Base-by-base conservation (phyloP, 768 basidiomycete genomes). In the Coprinopsis cinerea region DNA sequence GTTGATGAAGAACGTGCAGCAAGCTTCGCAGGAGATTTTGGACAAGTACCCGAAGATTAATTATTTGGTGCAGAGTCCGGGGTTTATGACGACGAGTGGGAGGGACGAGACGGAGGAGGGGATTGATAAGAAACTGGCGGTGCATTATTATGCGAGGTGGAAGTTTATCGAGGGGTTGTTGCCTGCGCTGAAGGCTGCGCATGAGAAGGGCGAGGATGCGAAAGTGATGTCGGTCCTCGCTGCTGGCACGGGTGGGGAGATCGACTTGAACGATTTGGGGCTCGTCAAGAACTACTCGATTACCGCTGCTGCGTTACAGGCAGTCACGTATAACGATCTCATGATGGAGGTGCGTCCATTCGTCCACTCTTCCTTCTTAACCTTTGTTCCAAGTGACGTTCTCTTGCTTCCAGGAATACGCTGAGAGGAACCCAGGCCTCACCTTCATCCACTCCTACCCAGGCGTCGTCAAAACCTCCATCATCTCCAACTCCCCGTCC, bases 131-230 rank as follows among this genome's bases (percentile, higher is more conserved):
- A 68, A 67, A 44, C 51, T 69, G 17, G 68, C 64, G 1, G 57
- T 77, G 47, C 70, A 76, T 47, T 79, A 79, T 57, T 81, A 81
- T 56, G 64, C 71, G 22, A 61, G 78, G 41, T 77, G 69, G 72
- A 72, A 72, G 55, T 78, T 79, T 57, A 67, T 70, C 23, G 44
- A 68, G 28, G 72, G 72, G 13, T 62, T 81, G 9, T 48, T 75
- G 3, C 77, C 77, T 1, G 57, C 71, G 4, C 53, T 80, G 37
- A 58, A 58, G 36, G 69, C 60, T n/a, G 77, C 78, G 11, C 67
- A 66, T 42, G 71, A 70, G 3, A 66, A 59, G 0, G 75, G 74
- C 4, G 74, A 81, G 57, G 77, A 78, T 44, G 76, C 75, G 14
- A 72, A 73, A 55, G 75, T 73, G n/a, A 58, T 78, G 57, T 72